Conservation (phyloP, 805 yeast species). For the Candida broadrunensis region DNA sequence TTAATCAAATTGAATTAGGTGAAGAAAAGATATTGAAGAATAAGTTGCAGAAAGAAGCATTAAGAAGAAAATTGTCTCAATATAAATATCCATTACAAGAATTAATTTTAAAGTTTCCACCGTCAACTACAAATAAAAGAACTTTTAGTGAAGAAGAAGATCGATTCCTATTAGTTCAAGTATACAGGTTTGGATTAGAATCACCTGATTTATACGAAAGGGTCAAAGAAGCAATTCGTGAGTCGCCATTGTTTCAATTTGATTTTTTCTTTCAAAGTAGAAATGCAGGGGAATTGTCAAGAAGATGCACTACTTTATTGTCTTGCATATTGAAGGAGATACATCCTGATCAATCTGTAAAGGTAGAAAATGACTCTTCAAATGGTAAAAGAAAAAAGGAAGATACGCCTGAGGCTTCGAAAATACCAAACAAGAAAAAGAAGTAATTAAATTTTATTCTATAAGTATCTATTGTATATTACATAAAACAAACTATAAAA, state of each 20-base stretch:
- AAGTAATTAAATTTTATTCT: conserved; percentile 1
- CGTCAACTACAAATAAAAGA: conserved; percentile 58
- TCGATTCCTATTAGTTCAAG: conserved; percentile 75
- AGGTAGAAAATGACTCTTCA: neutral
- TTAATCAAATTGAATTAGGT: conserved; percentile 80
- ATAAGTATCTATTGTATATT: too few species aligned
- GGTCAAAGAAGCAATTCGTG: conserved; percentile 70
- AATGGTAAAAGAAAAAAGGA: conserved; percentile 11
- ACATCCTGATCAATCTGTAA: conserved; percentile 14
- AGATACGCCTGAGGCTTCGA: conserved; percentile 12
- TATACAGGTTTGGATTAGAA: conserved; percentile 79
- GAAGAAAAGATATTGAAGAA: conserved; percentile 73
- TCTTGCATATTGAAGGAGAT: conserved; percentile 71
- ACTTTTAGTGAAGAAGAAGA: conserved; percentile 88
- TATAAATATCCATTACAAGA: conserved; percentile 80
- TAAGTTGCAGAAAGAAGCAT: conserved; percentile 71
- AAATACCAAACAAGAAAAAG: conserved; percentile 2
- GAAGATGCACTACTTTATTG: conserved; percentile 79
- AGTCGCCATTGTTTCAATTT: conserved; percentile 75
- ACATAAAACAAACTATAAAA: too few species aligned
- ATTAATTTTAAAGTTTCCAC: conserved; percentile 67
- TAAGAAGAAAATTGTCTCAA: conserved; percentile 69
- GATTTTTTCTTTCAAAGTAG: conserved; percentile 87
- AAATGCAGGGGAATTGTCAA: conserved; percentile 68
- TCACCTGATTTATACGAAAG: conserved; percentile 74